These are phyloP conservation scores for Aspergillus transmontanensis DNA, from an alignment of 2,329 filamentous ascomycete genomes.

Conservation along the genomic window DNA sequence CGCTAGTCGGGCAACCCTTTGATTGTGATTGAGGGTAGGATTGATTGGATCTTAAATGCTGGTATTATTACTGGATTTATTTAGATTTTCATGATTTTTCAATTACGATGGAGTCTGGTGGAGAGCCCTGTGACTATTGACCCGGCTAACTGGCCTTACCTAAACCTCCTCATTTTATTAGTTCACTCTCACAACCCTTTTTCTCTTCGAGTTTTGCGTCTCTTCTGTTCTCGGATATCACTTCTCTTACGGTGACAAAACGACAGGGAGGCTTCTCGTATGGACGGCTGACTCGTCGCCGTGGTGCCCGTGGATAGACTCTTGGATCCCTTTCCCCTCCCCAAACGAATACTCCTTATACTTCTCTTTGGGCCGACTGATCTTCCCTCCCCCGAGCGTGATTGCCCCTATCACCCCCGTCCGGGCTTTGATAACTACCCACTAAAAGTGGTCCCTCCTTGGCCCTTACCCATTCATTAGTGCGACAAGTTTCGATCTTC, in stretches of 20 bases:
- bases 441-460: slow-evolving; percentile 13
- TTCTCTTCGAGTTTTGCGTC: not conserved
- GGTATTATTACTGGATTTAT: slow-evolving; percentile 1
- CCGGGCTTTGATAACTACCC: slow-evolving; percentile 8
- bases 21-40: not conserved
- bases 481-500: slow-evolving; percentile 16
- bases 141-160: slow-evolving; percentile 1
- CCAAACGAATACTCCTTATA: not conserved
- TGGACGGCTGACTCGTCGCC: not conserved
- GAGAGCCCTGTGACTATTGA: slow-evolving; percentile 2
- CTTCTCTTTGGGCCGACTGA: not conserved
- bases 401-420: slow-evolving; percentile 6
- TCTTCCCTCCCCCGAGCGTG: not conserved
- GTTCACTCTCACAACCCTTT: not conserved
- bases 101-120: slow-evolving; percentile 2
- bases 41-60: not conserved
- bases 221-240: not conserved
- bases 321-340: not conserved
- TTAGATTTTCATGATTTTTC: slow-evolving; percentile 1
- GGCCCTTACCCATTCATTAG: slow-evolving; percentile 11
- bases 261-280: not conserved
- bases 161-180: slow-evolving; percentile 2
- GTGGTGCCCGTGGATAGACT: not conserved
- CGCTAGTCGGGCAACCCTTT: not conserved
- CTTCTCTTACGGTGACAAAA: not conserved